Evolutionary conservation across 2,329 filamentous ascomycete species (phyloP).

Genomic region (Fusarium kyushuense): DNA sequence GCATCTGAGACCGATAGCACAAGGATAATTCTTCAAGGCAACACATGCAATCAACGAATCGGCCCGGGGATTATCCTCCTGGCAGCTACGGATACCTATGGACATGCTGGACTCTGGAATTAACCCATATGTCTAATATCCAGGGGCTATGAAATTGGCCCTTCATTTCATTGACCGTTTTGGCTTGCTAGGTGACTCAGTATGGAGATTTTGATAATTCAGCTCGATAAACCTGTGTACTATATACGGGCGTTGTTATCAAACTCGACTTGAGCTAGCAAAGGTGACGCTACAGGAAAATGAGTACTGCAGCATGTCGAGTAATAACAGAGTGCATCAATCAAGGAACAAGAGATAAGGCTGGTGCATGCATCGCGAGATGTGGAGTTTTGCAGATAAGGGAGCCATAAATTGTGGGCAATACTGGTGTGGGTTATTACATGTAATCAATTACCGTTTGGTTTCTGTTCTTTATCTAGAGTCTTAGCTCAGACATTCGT

Average conservation of each 20-base stretch:
- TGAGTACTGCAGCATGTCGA: background rate
- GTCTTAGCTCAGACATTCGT: background rate
- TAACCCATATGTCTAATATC: slow-evolving; percentile 5
- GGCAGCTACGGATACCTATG: slow-evolving; percentile 1
- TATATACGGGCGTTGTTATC: background rate
- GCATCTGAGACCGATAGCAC: background rate
- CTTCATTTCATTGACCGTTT: background rate
- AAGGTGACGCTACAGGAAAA: background rate
- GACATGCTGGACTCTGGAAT: slow-evolving; percentile 4
- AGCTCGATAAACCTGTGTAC: slow-evolving; percentile 7
- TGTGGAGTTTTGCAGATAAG: slow-evolving; percentile 40
- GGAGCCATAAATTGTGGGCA: slow-evolving; percentile 12
- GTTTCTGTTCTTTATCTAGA: background rate
- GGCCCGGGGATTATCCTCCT: slow-evolving; percentile 13
- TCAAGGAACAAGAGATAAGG: slow-evolving; percentile 30
- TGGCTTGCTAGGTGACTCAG: background rate
- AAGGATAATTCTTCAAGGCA: background rate
- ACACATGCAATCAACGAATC: slow-evolving; percentile 15
- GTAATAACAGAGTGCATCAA: background rate
- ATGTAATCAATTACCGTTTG: slow-evolving; percentile 8
- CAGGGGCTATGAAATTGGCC: slow-evolving; percentile 22
- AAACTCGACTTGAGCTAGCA: background rate
- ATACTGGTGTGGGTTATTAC: slow-evolving; percentile 22
- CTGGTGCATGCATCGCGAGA: slow-evolving; percentile 26
- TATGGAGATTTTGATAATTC: slow-evolving; percentile 13